phyloP scores from a whole-genome alignment of 2,329 filamentous ascomycete species.

The Alternaria tenuissima region DNA sequence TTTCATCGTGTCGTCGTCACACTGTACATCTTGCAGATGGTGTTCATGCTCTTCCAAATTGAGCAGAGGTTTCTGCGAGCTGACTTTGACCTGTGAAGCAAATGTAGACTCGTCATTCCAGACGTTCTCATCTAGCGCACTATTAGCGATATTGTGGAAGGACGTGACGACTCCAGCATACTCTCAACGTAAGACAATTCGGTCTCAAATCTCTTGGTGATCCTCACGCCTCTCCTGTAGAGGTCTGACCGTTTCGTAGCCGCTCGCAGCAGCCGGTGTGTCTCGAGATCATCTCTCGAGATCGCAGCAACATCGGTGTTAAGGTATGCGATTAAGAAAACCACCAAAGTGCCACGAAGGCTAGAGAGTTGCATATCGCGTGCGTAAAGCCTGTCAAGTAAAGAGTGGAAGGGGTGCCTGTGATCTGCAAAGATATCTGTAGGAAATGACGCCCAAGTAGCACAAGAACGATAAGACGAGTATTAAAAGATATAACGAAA shows the following conservation, averaged over 20 bases:
- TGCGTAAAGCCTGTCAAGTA: not conserved
- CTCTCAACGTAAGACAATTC: conserved; percentile 47
- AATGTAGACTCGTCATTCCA: conserved; percentile 39
- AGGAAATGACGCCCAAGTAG: not conserved
- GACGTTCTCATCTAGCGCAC: conserved; percentile 30
- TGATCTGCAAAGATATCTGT: not conserved
- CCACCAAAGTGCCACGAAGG: conserved; percentile 20
- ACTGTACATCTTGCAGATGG: conserved; percentile 42
- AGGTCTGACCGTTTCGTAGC: conserved; percentile 42
- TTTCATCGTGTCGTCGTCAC: conserved; percentile 34
- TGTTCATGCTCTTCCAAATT: conserved; percentile 50
- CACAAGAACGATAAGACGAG: not conserved
- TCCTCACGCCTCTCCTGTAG: conserved; percentile 34
- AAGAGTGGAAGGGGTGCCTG: not conserved
- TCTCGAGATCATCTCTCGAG: conserved; percentile 5
- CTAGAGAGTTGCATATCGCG: conserved; percentile 23
- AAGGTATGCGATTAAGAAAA: conserved; percentile 27
- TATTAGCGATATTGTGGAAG: conserved; percentile 6
- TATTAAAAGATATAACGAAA: not conserved
- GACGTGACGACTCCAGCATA: conserved; percentile 17
- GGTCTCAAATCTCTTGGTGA: conserved; percentile 36
- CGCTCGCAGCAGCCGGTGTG: conserved; percentile 41
- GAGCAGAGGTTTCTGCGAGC: conserved; percentile 44
- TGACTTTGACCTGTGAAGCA: conserved; percentile 45
- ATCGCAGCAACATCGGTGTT: conserved; percentile 19